Evolutionary conservation across 2,329 filamentous ascomycete genomes (phyloP).

Genomic region (Cordyceps tenuipes): DNA sequence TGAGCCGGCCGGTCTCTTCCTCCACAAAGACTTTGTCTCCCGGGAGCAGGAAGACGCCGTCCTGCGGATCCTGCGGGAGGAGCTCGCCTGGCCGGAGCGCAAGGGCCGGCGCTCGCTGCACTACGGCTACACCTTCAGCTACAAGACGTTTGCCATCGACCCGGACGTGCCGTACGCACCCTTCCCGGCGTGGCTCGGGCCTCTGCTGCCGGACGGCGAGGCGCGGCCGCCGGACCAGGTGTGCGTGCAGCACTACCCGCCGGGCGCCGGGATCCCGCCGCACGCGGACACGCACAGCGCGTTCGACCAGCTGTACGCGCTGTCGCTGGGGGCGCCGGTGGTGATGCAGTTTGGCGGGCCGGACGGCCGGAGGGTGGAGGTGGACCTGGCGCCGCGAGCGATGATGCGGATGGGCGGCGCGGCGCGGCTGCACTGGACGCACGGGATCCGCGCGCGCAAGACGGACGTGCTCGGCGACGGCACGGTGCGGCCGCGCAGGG

Average conservation of each 20-base stretch:
- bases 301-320: conserved; percentile 36
- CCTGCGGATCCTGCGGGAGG: conserved; percentile 33
- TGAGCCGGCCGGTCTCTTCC: conserved; percentile 25
- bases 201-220: conserved; percentile 35
- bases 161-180: conserved; percentile 38
- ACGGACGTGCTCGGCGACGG: conserved; percentile 40
- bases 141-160: conserved; percentile 49
- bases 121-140: conserved; percentile 50
- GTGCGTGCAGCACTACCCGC: conserved; percentile 52
- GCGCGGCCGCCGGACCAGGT: conserved; percentile 44
- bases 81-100: conserved; percentile 39
- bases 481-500: conserved; percentile 30
- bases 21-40: conserved; percentile 34
- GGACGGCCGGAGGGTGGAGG: conserved; percentile 23
- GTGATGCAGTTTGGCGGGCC: conserved; percentile 36
- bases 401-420: conserved; percentile 44
- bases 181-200: conserved; percentile 43
- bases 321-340: conserved; percentile 34
- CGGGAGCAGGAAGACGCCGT: conserved; percentile 32
- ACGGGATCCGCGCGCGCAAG: conserved; percentile 46
- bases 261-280: conserved; percentile 51
- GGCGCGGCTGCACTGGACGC: conserved; percentile 45
- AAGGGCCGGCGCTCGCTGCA: conserved; percentile 41
- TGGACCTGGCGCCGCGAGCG: conserved; percentile 40
- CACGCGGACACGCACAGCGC: conserved; percentile 50